Percentiles rank a stretch among this genome's conserved stretches.
Evolutionary conservation across 345 rosid species (phyloP).

Genomic region (Litchi chinensis): DNA sequence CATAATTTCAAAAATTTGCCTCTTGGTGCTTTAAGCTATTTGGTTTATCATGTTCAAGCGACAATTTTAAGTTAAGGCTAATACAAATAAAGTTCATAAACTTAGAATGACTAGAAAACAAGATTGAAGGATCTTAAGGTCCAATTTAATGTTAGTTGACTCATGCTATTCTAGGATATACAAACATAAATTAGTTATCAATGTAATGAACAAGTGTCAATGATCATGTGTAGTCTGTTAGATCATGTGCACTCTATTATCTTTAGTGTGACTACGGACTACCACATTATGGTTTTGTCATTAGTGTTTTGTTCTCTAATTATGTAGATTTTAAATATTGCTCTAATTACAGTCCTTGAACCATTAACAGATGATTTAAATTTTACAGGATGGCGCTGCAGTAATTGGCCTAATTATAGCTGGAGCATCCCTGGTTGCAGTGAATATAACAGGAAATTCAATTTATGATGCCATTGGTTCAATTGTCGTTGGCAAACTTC

Average conservation of each 20-base stretch:
- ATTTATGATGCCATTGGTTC: conserved; percentile 97
- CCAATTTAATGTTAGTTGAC: neutral
- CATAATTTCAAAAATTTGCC: neutral
- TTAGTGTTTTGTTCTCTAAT: neutral
- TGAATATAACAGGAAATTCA: conserved; percentile 80
- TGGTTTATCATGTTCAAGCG: neutral
- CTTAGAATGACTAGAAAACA: neutral
- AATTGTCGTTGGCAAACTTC: conserved; percentile 85
- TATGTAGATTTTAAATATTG: neutral
- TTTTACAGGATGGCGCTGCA: conserved; percentile 94
- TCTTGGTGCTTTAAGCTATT: neutral
- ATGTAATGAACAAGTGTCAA: neutral
- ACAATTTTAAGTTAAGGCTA: neutral
- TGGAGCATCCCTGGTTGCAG: conserved; percentile 87
- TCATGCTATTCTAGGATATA: neutral
- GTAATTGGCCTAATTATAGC: conserved; percentile 93
- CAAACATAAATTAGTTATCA: neutral
- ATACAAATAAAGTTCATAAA: neutral
- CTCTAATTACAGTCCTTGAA: neutral
- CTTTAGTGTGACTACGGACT: neutral
- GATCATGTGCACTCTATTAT: neutral
- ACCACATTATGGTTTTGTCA: neutral
- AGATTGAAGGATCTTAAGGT: neutral
- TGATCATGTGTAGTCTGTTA: neutral
- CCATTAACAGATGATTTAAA: conserved; percentile 13